Evolutionary conservation across 176 grass and related monocot genomes (phyloP), one percentile per base, ranked within the genome.

Genomic region (Calamus simplicifolius): DNA sequence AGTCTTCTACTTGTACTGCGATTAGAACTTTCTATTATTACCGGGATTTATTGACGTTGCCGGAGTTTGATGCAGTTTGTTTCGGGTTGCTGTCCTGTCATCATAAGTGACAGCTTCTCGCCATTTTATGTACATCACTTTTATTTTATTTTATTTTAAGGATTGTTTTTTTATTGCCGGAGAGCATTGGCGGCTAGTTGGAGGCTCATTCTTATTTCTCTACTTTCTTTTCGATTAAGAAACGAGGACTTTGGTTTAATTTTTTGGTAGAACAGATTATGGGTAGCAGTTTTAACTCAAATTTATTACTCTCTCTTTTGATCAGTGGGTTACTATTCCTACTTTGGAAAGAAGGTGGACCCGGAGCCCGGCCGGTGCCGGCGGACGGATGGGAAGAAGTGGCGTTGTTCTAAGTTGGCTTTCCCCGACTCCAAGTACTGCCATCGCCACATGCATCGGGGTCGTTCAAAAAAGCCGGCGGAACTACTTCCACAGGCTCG

Each of bases 401-500:
- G 90, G 90, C 82, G 90, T 73, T 95, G 90, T 69, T 61, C 91
- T 38, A 96, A 96, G 86, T 80, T 87, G 73, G 83, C 91, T 31
- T 76, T 77, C 3, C 86, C 78, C 26, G 91, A 96, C 63, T 96
- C 91, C 53, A 90, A 90, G 80, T 96, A 96, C 74, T 96, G 91
- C 71, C 83, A 96, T 74, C 86, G 91, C 69, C 90, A 95, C 82
- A 95, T 95, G 85, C 90, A 95, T 63, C 85, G 90, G 35, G 85
- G 90, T 65, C 85, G 90, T 95, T 95, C 90, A 95, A 95, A 85
- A 95, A 95, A 95, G 86, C 86, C 91, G 87, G 90, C 90, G 90
- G 90, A 95, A 95, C 31, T 86, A 66, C 90, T 25, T 19, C 74
- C 27, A 43, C 85, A 68, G 54, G 28, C 72, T 14, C 79, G 64